Evolutionary conservation across 176 grass and related monocot species (phyloP), one percentile per base, ranked within the genome.

Genomic region (Eragrostis nindensis): DNA sequence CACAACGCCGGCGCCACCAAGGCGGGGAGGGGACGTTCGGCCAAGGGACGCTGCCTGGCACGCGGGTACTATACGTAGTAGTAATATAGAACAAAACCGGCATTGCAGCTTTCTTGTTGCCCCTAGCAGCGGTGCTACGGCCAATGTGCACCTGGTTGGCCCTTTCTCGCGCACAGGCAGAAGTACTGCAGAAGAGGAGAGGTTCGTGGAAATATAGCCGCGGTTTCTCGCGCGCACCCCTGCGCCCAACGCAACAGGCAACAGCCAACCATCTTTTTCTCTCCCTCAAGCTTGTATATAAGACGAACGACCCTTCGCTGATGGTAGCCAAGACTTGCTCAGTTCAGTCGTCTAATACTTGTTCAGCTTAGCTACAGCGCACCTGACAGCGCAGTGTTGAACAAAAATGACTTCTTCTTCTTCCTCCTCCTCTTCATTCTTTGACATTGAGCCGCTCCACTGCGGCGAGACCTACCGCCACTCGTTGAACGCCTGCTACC

Each of bases 401-500:
- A 54, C 24, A 54, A 17, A 43, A 18, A 82, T 78, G 88, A n/a
- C 72, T 6, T 72, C 78, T 17, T 82, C 71, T 4, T 45, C 68
- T 3, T 41, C 32, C 32, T 2, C 47, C 8, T n/a, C 62, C 30
- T 65, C 75, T 16, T 84, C 80, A 0, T 67, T 84, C 66, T 87
- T 87, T 45, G 41, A 44, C 43, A 84, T 87, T 30, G 75, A 42
- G 85, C 81, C 76, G 3, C 46, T 85, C 15, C 22, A 79, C 27
- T 6, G 59, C 30, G 63, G 36, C 22, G 30, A 46, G 22, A 38
- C 46, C 9, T 24, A 36, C 56, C 63, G 39, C 54, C 45, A 12
- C 26, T 66, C 84, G 70, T 82, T 89, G 69, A 80, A 87, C 25
- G 64, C 71, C 18, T 92, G 90, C 84, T 86, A 47, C 71, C 84